Conservation (phyloP, 1,139 yeast species). For the Zygosaccharomyces pseudobailii region DNA sequence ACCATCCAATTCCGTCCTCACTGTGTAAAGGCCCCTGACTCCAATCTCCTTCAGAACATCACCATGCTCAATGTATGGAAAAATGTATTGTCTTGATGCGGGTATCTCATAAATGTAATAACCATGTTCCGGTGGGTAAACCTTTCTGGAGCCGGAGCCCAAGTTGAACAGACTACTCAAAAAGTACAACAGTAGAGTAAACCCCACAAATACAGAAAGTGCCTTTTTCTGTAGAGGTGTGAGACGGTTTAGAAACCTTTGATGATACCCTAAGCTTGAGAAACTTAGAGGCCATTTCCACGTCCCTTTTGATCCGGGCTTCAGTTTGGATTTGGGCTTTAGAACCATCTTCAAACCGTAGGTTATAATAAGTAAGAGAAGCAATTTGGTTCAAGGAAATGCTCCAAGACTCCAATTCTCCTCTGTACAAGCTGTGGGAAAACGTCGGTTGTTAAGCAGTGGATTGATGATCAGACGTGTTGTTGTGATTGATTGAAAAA, state of each 20-base stretch:
- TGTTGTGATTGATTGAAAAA: not conserved
- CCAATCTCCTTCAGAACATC: conserved; percentile 53
- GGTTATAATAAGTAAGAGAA: conserved; percentile 7
- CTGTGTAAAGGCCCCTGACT: conserved; percentile 45
- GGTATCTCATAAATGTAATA: conserved; percentile 41
- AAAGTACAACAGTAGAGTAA: conserved; percentile 11
- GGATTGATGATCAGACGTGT: not conserved
- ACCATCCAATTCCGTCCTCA: conserved; percentile 40
- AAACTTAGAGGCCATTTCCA: conserved; percentile 5
- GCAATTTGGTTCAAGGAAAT: not conserved
- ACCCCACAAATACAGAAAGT: conserved; percentile 8
- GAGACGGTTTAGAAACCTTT: not conserved
- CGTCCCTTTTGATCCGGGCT: conserved; percentile 9
- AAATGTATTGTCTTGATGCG: conserved; percentile 51
- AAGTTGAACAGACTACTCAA: conserved; percentile 8
- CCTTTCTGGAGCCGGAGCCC: conserved; percentile 6
- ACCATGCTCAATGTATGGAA: conserved; percentile 66
- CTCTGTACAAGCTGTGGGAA: not conserved
- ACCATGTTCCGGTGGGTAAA: conserved; percentile 38
- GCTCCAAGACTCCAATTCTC: not conserved
- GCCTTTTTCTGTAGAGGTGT: conserved; percentile 4
- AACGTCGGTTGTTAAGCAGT: not conserved
- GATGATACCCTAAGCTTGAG: not conserved
- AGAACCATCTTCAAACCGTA: conserved; percentile 16
- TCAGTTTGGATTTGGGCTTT: conserved; percentile 16